A percentile compares a stretch with the other conserved stretches of the same genome.
Evolutionary conservation across 176 grass and related monocot genomes (phyloP).

Genomic region (Lolium perenne): DNA sequence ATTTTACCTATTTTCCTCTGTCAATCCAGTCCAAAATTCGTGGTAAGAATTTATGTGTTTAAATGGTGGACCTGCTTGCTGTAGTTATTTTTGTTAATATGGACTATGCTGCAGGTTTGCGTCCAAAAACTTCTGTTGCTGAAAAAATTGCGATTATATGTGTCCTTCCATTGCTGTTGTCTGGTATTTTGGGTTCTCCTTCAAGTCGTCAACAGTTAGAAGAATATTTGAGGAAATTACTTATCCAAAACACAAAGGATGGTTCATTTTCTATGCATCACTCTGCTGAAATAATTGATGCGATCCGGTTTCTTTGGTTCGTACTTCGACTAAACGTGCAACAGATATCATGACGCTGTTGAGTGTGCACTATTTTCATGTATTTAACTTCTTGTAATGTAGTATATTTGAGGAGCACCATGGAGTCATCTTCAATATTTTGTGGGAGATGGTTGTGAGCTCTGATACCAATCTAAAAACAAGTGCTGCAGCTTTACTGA

Average conservation of each 20-base stretch:
- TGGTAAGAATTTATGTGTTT: constrained; percentile 61
- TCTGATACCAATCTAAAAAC: constrained; percentile 74
- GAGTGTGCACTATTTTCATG: constrained; percentile 44
- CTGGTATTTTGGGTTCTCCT: constrained; percentile 92
- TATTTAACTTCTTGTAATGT: constrained; percentile 44
- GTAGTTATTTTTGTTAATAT: constrained; percentile 39
- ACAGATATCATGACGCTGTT: constrained; percentile 22
- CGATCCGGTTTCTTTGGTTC: constrained; percentile 88
- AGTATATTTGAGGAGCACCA: constrained; percentile 95
- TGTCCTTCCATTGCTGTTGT: constrained; percentile 84
- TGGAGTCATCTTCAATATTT: constrained; percentile 76
- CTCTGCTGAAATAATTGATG: constrained; percentile 77
- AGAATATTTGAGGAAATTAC: constrained; percentile 90
- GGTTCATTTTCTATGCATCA: constrained; percentile 78
- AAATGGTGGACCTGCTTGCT: constrained; percentile 15
- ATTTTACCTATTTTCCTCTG: constrained; percentile 89
- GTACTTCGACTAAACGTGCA: constrained; percentile 45
- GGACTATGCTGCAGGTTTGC: constrained; percentile 64
- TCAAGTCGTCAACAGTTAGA: constrained; percentile 60
- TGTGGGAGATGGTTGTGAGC: constrained; percentile 99
- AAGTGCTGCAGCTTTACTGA: constrained; percentile 84
- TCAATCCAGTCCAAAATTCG: constrained; percentile 83
- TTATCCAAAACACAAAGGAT: constrained; percentile 73
- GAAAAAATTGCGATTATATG: constrained; percentile 79
- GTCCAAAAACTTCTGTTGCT: constrained; percentile 75